Base-by-base conservation (phyloP, 1,284 basidiomycete species). In the Neonothopanus nambi region DNA sequence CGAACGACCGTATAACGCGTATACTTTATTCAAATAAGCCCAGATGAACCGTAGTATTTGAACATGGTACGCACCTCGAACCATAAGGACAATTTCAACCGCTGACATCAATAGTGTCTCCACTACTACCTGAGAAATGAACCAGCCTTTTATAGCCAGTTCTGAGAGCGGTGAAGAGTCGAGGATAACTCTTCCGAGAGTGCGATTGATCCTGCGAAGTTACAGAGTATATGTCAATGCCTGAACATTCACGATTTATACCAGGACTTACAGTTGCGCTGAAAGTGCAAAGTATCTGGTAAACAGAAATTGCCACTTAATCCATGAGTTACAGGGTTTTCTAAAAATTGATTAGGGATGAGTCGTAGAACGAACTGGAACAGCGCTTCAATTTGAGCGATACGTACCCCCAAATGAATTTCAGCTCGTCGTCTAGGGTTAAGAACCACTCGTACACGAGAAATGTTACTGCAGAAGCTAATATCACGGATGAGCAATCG, bases 231-330 rank as follows among this genome's bases (percentile, higher is more conserved):
- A 33, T 13, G 30, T 33, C 8, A 33, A 26, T 30, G 15, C 9
- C 13, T 23, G 5, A 42, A 15, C 26, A 23, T 23, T 13, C 41
- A 7, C 4, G 17, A 26, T 5, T 42, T 39, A 20, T 17, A 39
- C 5, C 26, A 45, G 15, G 4, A n/a, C 51, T 35, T 52, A 40
- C 51, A 39, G 24, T 15, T 45, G 20, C 4, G 30, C n/a, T 26
- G 38, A 17, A 12, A 52, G 43, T 12, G 51, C 23, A 26, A 36
- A 46, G 21, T 52, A 52, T 21, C 51, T 18, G 18, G 42, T 37
- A 20, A 52, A 37, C 17, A 52, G 28, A 38, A 46, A 52, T 15
- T 43, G 15, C 51, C 51, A 52, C 46, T 46, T 52, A 18, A 52
- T 28, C 51, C 51, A 52, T 13, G 43, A 52, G 12, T 35, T 24